Base-by-base conservation (phyloP, 208 protist species). In the Trypanosoma cruzi region DNA sequence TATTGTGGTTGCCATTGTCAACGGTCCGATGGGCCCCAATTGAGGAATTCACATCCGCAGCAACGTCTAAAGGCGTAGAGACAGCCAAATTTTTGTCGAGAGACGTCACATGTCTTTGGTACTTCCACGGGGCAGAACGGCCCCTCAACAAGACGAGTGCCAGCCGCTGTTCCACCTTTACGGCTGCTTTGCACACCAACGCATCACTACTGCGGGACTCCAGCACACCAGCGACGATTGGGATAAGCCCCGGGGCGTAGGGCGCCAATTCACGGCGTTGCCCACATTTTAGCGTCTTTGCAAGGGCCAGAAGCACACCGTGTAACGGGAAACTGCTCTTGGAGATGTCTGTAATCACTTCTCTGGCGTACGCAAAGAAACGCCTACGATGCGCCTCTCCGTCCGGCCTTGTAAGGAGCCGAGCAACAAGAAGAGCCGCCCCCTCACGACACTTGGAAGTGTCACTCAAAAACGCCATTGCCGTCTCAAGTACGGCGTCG, bases 81-180 rank as follows among this genome's bases (percentile, higher is more conserved):
- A 20, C 53, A 18, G 29, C 26, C 48, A 98, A 82, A 64, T 96
- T 96, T 29, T 63, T 73, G 18, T 73, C 71, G 7, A 98, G 81
- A 0, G 86, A 90, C 28, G 82, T 76, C 20, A 90, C 83, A 18
- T 73, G 77, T n/a, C 79, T 75, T 37, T 91, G 64, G 69, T 99
- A 99, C 59, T 88, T 82, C 98, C 98, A 99, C 26, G 88, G 58
- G 0, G 95, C 95, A 14, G 90, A 75, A 24, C 81, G 76, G 24
- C 89, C 89, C 52, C 72, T 80, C 32, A 99, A 75, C 76, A 94
- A 88, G 1, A 81, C 59, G 4, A 99, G 75, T 22, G 88, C 87
- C n/a, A 99, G 71, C 54, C 97, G 88, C 81, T 98, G 96, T 48
- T 80, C 75, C 22, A 98, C 85, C 81, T 98, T 98, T 31, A 96